Evolutionary conservation across 164 flowering plant species (phyloP), one percentile per base, ranked within the genome.

Genomic region (Taxillus chinensis): DNA sequence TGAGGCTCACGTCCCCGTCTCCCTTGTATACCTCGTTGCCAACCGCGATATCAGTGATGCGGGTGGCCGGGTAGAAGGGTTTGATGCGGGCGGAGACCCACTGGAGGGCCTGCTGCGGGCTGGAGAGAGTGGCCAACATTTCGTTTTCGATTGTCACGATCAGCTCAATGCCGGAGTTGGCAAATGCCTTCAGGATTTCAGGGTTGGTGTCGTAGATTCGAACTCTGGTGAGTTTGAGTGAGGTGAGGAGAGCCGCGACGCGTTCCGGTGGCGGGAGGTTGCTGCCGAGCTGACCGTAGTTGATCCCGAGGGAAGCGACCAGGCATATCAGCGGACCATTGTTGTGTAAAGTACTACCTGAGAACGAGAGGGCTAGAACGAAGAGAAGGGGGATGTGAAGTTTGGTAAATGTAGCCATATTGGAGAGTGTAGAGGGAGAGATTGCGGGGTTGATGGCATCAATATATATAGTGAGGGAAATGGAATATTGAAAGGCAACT

Each of bases 151-250:
- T 74, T 0, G 96, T 93, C 14, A 92, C 95, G 11, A 85, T 80
- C 38, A 93, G 69, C 27, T 88, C 96, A 5, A 90, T 57, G 60
- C 73, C 70, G 7, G 98, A 81, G 70, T 86, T 79, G 39, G 95
- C 92, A 45, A 90, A 93, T 67, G 97, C 82, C 0, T 79, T 70
- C 38, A 90, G 60, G 2, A 93, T 50, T 63, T 84, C 82, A 57
- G 97, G 97, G 62, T 93, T 93, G 2, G 97, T 88, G 74, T 93
- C 98, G 64, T 93, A 93, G 39, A 93, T 93, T 76, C 96, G 71
- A 9, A 86, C 65, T 63, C 84, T 88, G 11, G 79, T 78, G 71
- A 93, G 45, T 74, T 72, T 78, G 0, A 88, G 73, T 7, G 92
- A 67, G 39, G 63, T 75, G 5, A 93, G 37, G 41, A 93, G 85